Conservation (phyloP, 2,329 filamentous ascomycete species). For the Penicillium fuscoglaucum region DNA sequence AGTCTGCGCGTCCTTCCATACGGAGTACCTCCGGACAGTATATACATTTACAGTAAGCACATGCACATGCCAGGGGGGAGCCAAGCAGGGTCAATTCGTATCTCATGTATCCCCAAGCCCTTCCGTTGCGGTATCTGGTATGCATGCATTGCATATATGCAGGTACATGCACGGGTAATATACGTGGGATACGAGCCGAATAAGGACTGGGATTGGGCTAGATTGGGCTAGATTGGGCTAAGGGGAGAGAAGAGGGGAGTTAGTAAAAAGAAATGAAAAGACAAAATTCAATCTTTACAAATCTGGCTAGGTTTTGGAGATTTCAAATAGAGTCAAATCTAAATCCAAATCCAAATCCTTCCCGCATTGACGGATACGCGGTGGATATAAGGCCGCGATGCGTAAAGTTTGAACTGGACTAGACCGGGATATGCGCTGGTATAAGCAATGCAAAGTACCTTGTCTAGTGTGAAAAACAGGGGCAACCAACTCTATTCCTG, state of each 20-base stretch:
- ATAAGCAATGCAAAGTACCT: neutral
- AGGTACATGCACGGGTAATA: slow-evolving; percentile 20
- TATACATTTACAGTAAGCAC: slow-evolving; percentile 1
- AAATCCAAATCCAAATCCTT: neutral
- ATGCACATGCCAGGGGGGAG: neutral
- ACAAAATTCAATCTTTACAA: neutral
- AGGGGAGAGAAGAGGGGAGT: too few species aligned
- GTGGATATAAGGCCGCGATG: neutral
- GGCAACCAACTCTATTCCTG: neutral
- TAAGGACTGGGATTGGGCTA: neutral
- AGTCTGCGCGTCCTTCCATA: neutral
- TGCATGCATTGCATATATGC: slow-evolving; percentile 23
- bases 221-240: too few species aligned
- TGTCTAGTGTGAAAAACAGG: neutral
- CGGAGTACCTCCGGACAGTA: neutral
- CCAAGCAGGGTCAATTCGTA: neutral
- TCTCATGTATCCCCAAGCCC: neutral
- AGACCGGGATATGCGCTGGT: neutral
- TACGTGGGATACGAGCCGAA: slow-evolving; percentile 5
- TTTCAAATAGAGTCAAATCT: neutral
- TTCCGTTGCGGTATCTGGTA: slow-evolving; percentile 5
- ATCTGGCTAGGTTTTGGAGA: neutral
- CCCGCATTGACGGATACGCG: neutral
- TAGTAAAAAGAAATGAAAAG: neutral
- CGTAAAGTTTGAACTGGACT: neutral